These are phyloP conservation scores for Pseudogymnoascus sp. DNA, from an alignment of 2,329 filamentous ascomycete species.

Conservation along the genomic window DNA sequence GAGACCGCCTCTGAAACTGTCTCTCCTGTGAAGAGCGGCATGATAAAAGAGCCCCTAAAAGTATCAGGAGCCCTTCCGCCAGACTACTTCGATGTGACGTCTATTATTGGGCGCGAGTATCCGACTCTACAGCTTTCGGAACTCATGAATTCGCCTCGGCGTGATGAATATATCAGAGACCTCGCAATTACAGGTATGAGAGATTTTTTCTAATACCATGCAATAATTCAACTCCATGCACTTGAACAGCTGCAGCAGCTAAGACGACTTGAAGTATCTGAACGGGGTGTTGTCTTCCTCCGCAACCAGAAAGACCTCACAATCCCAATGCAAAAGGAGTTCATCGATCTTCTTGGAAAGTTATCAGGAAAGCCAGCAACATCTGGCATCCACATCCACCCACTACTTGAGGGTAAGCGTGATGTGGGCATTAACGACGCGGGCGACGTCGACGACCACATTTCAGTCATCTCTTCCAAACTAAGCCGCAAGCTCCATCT, in stretches of 20 bases:
- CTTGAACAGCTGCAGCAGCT: not conserved
- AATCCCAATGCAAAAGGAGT: conserved; percentile 26
- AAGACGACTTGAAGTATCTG: not conserved
- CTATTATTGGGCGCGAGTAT: conserved; percentile 11
- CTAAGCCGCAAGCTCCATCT: conserved; percentile 10
- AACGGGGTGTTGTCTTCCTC: conserved; percentile 49
- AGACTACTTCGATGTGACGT: conserved; percentile 1
- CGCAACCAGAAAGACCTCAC: conserved; percentile 46
- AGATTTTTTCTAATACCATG: not conserved
- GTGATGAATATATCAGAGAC: conserved; percentile 9
- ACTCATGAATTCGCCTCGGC: conserved; percentile 8
- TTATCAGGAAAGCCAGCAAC: not conserved
- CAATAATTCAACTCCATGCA: not conserved
- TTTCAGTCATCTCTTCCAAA: conserved; percentile 9
- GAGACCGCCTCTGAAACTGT: not conserved
- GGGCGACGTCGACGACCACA: conserved; percentile 10
- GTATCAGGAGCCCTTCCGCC: not conserved
- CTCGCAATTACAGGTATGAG: conserved; percentile 8
- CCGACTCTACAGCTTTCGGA: conserved; percentile 4
- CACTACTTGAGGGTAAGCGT: conserved; percentile 8
- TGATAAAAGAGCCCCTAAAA: conserved; percentile 9
- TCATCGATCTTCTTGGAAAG: not conserved
- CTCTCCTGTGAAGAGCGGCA: not conserved
- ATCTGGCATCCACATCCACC: conserved; percentile 7
- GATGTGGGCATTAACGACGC: conserved; percentile 17